phyloP scores from a whole-genome alignment of 495 filamentous ascomycete genomes.

The Penicillium longicatenatum region DNA sequence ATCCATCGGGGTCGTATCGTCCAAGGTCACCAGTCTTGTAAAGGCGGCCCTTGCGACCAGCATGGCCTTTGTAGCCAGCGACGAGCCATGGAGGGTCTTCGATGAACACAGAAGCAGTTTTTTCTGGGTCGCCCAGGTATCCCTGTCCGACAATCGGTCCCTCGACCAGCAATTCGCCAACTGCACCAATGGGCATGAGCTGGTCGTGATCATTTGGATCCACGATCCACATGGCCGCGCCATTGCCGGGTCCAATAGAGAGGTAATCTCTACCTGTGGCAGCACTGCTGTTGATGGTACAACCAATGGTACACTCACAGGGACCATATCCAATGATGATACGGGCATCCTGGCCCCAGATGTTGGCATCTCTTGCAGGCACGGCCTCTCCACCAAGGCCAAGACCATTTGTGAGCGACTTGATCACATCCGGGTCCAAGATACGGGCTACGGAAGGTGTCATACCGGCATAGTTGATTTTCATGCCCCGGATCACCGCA shows the following conservation, averaged over 20 bases:
- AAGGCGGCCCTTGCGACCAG: slow-evolving; percentile 41
- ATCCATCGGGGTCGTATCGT: slow-evolving; percentile 54
- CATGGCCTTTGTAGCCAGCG: slow-evolving; percentile 34
- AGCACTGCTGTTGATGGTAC: slow-evolving; percentile 46
- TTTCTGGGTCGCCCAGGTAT: slow-evolving; percentile 51
- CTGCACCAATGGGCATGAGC: slow-evolving; percentile 51
- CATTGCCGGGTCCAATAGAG: slow-evolving; percentile 41
- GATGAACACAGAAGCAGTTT: slow-evolving; percentile 50
- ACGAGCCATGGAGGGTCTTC: slow-evolving; percentile 50
- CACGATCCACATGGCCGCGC: slow-evolving; percentile 48
- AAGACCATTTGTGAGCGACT: slow-evolving; percentile 44
- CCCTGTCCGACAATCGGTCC: slow-evolving; percentile 54
- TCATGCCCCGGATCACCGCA: slow-evolving; percentile 45
- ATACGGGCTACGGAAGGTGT: slow-evolving; percentile 55
- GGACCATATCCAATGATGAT: slow-evolving; percentile 56
- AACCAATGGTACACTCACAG: slow-evolving; percentile 50
- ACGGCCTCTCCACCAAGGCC: slow-evolving; percentile 55
- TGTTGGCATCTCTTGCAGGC: slow-evolving; percentile 38
- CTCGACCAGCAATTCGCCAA: slow-evolving; percentile 58
- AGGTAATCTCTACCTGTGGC: slow-evolving; percentile 42
- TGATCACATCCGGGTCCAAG: slow-evolving; percentile 43
- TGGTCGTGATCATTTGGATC: slow-evolving; percentile 47
- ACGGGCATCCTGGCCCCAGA: slow-evolving; percentile 41
- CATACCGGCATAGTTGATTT: slow-evolving; percentile 47
- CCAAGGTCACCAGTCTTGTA: slow-evolving; percentile 58